Evolutionary conservation across 2,329 filamentous ascomycete species (phyloP).

Genomic region (Sclerotiophoma versabilis): DNA sequence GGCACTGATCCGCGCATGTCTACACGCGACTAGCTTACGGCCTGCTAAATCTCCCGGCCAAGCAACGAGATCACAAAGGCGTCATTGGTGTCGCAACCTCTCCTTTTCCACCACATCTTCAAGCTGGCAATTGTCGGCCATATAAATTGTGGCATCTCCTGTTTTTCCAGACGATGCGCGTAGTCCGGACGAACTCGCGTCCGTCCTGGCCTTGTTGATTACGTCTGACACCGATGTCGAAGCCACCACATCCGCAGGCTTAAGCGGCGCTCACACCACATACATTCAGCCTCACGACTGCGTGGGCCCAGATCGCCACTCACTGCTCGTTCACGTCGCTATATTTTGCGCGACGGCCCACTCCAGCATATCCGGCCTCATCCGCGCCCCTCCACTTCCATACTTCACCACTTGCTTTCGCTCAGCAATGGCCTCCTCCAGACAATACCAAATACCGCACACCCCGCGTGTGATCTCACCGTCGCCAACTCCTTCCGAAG

Average conservation of each 20-base stretch:
- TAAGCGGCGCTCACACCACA: slow-evolving; percentile 26
- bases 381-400: slow-evolving; percentile 65
- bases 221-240: slow-evolving; percentile 34
- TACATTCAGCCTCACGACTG: slow-evolving; percentile 25
- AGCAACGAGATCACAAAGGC: slow-evolving; percentile 24
- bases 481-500: slow-evolving; percentile 66
- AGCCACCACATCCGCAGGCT: slow-evolving; percentile 25
- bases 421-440: slow-evolving; percentile 54
- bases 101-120: slow-evolving; percentile 20
- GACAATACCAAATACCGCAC: slow-evolving; percentile 68
- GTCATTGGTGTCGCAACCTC: slow-evolving; percentile 15
- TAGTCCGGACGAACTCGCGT: slow-evolving; percentile 44
- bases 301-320: slow-evolving; percentile 9
- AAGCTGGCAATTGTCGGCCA: slow-evolving; percentile 36
- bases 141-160: slow-evolving; percentile 45
- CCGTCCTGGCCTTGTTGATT: slow-evolving; percentile 24
- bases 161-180: slow-evolving; percentile 42
- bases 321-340: slow-evolving; percentile 35
- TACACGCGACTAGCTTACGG: slow-evolving; percentile 27
- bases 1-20: slow-evolving; percentile 26
- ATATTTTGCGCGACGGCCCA: slow-evolving; percentile 34
- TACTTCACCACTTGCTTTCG: slow-evolving; percentile 58
- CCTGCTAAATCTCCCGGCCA: slow-evolving; percentile 31
- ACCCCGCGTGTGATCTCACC: slow-evolving; percentile 91
- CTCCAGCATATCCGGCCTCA: slow-evolving; percentile 61